Conservation (phyloP, 306 rosid genomes). For the Lathyrus tuberosus region DNA sequence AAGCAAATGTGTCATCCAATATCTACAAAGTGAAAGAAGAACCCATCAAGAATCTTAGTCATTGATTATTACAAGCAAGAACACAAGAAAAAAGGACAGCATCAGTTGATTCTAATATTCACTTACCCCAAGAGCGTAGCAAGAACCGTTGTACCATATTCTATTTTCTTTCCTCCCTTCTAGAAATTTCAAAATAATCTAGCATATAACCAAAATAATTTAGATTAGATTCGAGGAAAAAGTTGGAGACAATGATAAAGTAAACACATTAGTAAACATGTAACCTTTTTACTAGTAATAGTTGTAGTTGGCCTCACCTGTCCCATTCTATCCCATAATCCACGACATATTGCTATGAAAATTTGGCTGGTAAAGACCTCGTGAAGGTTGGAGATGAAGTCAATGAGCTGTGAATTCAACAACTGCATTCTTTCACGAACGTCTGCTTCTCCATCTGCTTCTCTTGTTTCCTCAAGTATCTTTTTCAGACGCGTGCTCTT, state of each 20-base stretch:
- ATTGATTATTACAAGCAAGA: not conserved
- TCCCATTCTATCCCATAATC: conserved; percentile 96
- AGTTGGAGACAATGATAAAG: not conserved
- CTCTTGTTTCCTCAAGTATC: conserved; percentile 91
- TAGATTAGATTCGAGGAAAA: conserved; percentile 38
- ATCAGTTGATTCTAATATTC: not conserved
- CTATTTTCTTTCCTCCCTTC: conserved; percentile 97
- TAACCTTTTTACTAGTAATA: not conserved
- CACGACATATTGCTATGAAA: conserved; percentile 79
- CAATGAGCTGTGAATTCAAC: conserved; percentile 74
- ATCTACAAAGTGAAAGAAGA: conserved; percentile 57
- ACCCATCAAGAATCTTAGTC: conserved; percentile 1
- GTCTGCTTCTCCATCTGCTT: conserved; percentile 89
- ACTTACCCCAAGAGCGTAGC: conserved; percentile 95
- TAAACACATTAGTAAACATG: not conserved
- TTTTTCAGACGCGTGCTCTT: conserved; percentile 73
- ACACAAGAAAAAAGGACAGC: not conserved
- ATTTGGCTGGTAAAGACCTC: conserved; percentile 82
- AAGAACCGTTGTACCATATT: conserved; percentile 87
- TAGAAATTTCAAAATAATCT: conserved; percentile 83
- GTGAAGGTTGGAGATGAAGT: conserved; percentile 83
- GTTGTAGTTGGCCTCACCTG: conserved; percentile 57
- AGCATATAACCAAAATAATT: conserved; percentile 30
- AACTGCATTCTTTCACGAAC: conserved; percentile 93
- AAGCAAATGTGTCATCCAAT: conserved; percentile 93